These are phyloP conservation scores for Gossypium trilobum DNA, from an alignment of 441 rosid species.

Conservation along the genomic window DNA sequence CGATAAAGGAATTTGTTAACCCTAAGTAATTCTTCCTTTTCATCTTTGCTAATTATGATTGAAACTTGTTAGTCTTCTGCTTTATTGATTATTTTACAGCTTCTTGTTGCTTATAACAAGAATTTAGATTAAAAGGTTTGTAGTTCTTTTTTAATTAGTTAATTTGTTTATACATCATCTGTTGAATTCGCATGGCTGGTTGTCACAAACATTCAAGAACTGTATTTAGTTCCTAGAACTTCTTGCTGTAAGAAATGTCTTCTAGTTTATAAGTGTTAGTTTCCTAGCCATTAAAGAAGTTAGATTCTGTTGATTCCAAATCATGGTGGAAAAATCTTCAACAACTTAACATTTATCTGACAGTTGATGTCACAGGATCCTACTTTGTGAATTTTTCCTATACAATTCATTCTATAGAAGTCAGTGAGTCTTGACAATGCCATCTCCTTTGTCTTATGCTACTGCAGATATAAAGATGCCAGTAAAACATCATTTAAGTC, in stretches of 20 bases:
- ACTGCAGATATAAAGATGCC: constrained; percentile 35
- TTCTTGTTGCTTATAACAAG: not conserved
- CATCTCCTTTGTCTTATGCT: not conserved
- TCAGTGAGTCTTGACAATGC: constrained; percentile 1
- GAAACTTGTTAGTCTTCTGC: constrained; percentile 6
- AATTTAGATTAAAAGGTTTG: not conserved
- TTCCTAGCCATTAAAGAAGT: not conserved
- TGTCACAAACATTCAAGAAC: not conserved
- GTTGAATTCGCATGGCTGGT: not conserved
- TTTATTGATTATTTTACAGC: not conserved
- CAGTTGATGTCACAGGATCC: not conserved
- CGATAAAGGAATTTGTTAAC: constrained; percentile 90
- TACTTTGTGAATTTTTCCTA: not conserved
- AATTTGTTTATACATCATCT: not conserved
- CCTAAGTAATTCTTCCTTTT: constrained; percentile 59
- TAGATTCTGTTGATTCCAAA: not conserved
- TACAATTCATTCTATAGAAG: not conserved
- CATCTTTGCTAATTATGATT: not conserved
- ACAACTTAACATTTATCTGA: not conserved
- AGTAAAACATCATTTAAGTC: constrained; percentile 82
- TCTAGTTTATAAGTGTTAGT: not conserved
- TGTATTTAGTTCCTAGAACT: not conserved
- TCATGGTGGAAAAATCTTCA: constrained; percentile 3
- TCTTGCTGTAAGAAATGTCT: not conserved
- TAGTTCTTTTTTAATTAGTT: not conserved